Evolutionary conservation across 192 early-diverging fungal genomes (phyloP).

Genomic region (Coemansia sp.): DNA sequence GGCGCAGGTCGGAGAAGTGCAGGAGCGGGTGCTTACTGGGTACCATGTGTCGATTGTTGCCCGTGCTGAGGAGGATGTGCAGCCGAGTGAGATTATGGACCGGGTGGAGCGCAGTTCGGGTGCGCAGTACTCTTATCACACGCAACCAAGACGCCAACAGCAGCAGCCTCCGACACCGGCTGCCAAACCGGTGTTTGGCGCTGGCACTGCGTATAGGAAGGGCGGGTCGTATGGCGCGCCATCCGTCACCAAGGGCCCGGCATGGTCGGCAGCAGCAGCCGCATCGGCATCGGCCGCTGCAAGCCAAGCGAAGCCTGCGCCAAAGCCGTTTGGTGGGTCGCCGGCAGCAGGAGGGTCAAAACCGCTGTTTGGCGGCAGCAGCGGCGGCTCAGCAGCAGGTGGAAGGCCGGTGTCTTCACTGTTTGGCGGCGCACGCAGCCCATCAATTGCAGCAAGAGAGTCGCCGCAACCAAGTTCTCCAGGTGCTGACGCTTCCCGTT

Average conservation of each 20-base stretch:
- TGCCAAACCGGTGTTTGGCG: conserved; percentile 40
- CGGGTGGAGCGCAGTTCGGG: conserved; percentile 80
- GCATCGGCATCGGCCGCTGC: conserved; percentile 3
- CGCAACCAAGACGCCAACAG: conserved; percentile 28
- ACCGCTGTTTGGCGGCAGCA: conserved; percentile 18
- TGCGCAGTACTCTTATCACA: conserved; percentile 78
- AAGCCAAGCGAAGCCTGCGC: not conserved
- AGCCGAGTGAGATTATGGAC: conserved; percentile 82
- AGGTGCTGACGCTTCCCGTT: conserved; percentile 5
- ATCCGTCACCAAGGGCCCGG: conserved; percentile 32
- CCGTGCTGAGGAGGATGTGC: conserved; percentile 77
- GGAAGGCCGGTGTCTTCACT: conserved; percentile 33
- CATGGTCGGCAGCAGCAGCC: conserved; percentile 19
- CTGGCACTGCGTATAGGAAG: conserved; percentile 31
- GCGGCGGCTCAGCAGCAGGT: conserved; percentile 1
- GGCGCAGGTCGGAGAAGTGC: conserved; percentile 78
- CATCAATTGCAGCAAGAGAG: conserved; percentile 5
- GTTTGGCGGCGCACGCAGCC: conserved; percentile 21
- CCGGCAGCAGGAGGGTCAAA: conserved; percentile 9
- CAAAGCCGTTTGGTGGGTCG: not conserved
- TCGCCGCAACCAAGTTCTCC: conserved; percentile 19
- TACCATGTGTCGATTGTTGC: conserved; percentile 90
- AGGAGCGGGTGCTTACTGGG: conserved; percentile 56
- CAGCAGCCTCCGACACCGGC: conserved; percentile 17
- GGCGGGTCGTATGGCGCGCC: conserved; percentile 37